Evolutionary conservation across 345 rosid species (phyloP), one percentile per base, ranked within the genome.

Genomic region (Psidium guajava): DNA sequence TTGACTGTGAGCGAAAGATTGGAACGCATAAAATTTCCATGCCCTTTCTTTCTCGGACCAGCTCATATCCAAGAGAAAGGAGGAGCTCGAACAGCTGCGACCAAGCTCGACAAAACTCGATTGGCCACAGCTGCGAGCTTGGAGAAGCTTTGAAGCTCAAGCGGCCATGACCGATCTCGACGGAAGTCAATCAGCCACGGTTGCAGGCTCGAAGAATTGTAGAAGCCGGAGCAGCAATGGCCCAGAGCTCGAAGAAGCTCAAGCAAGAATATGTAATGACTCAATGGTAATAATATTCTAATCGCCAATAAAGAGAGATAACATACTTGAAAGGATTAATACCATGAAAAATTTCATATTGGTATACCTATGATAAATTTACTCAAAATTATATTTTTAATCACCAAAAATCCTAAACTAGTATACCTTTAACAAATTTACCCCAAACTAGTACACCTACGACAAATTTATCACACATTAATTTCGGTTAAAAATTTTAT

Each of bases 11-110:
- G 0, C 1, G 1, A 13, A 59, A 59, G 9, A 59, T 59, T 0
- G 12, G 36, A 59, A 6, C 1, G 36, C 0, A 16, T 0, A 13
- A 59, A n/a, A 27, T 0, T 27, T 27, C 2, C 16, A 14, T 0
- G 10, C 40, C n/a, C 40, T 14, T 5, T 27, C 0, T 27, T 27
- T 27, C 40, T 27, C 1, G 21, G 10, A 28, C 4, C 20, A 61
- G 40, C 32, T 61, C 40, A 14, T 0, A 6, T 59, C 54, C 73
- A 0, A n/a, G 28, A 16, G 2, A n/a, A n/a, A 13, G 69, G 0
- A 27, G 73, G 73, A 59, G 40, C 74, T 61, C 40, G 10, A 28
- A 28, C 21, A 0, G 21, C 11, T 15, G 8, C 1, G 42, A 61
- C 21, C 40, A 15, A 61, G 1, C 42, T 64, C 28, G 4, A 27